Evolutionary conservation across 139 green algal species (phyloP).

Genomic region (Limnomonas spitsbergensis): DNA sequence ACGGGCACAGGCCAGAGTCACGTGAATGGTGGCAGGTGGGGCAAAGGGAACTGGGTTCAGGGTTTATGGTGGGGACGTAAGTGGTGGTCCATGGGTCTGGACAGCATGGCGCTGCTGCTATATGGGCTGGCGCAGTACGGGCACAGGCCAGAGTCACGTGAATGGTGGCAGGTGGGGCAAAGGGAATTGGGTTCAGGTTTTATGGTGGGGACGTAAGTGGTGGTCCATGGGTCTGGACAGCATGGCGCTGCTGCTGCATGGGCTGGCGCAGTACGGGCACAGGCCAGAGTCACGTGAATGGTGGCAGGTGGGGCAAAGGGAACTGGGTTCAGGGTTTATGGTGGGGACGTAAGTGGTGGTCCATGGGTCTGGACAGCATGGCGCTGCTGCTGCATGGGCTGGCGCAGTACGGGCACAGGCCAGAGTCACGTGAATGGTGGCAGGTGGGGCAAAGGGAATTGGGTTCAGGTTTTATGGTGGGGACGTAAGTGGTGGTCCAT

Average conservation of each 20-base stretch:
- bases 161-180: background rate
- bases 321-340: background rate
- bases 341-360: background rate
- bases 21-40: background rate
- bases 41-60: background rate
- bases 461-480: no score
- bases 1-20: background rate
- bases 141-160: background rate
- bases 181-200: background rate
- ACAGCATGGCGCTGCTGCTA: conserved; percentile 13
- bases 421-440: no score
- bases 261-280: conserved; percentile 18
- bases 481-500: no score
- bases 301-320: background rate
- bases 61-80: background rate
- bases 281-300: background rate
- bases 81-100: conserved; percentile 2
- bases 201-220: conserved; percentile 7
- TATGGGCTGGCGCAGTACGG: conserved; percentile 22
- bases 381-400: no score
- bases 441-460: no score
- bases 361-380: no score
- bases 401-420: no score
- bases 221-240: background rate
- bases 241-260: conserved; percentile 14